These are phyloP conservation scores for Clarireedia sp. DNA, from an alignment of 2,329 filamentous ascomycete genomes.

Conservation along the genomic window DNA sequence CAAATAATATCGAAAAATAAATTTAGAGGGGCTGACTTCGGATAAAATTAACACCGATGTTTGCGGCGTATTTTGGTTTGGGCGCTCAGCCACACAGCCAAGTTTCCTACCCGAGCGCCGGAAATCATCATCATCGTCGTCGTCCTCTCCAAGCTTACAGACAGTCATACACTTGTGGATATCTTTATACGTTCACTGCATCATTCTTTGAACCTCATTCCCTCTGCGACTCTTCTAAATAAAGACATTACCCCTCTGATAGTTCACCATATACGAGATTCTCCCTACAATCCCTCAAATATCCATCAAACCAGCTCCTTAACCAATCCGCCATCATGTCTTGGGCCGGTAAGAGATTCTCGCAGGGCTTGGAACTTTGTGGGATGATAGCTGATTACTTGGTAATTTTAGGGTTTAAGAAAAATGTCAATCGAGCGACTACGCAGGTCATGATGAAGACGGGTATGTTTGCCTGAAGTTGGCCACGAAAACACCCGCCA, in stretches of 20 bases:
- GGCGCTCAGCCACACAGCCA: constrained; percentile 3
- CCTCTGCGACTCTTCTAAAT: not conserved
- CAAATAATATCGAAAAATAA: constrained; percentile 2
- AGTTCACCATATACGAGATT: not conserved
- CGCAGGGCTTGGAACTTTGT: constrained; percentile 22
- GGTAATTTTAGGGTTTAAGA: constrained; percentile 62
- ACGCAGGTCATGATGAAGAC: constrained; percentile 99
- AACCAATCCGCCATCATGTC: constrained; percentile 34
- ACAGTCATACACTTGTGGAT: not conserved
- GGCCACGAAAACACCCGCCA: not conserved
- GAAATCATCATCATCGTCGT: constrained; percentile 8
- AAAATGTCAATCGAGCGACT: constrained; percentile 96
- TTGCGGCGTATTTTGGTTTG: not conserved
- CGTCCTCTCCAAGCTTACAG: not conserved
- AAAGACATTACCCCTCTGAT: not conserved
- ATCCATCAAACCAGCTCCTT: not conserved
- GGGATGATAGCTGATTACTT: not conserved
- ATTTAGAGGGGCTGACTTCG: not conserved
- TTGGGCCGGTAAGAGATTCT: constrained; percentile 36
- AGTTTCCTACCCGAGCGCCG: constrained; percentile 1
- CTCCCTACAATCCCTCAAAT: not conserved
- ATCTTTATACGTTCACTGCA: not conserved
- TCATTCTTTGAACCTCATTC: not conserved
- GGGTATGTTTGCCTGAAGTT: constrained; percentile 42
- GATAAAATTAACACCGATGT: constrained; percentile 3